Evolutionary conservation across 345 rosid genomes (phyloP), one percentile per base, ranked within the genome.

Genomic region (Hibiscus syriacus): DNA sequence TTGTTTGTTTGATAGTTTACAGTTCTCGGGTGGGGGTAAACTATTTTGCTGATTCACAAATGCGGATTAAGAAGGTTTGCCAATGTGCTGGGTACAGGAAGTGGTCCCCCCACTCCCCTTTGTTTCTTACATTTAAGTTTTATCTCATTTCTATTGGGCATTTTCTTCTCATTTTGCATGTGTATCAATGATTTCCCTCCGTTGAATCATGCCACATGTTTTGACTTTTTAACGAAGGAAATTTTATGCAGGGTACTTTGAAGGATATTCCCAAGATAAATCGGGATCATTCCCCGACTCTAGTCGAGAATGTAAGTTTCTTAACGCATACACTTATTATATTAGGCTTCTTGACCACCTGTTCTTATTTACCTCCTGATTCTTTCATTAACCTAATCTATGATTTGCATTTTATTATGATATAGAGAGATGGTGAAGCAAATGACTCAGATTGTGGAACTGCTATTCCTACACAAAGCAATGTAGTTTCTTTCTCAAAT

Each of bases 211-310:
- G 22, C 55, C 10, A n/a, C 34, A 11, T 63, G n/a, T 36, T 68
- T 55, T 69, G 70, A 64, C 17, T 39, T 23, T 6, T 45, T 41
- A 25, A 62, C 11, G 23, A 52, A 63, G 59, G 64, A 62, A 66
- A 25, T 27, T 48, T 39, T n/a, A 63, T 77, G 76, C 84, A 88
- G 94, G 94, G 94, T 54, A 80, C 86, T 43, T 57, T 88, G 70
- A 80, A 89, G 78, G 94, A 85, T 72, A 81, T 86, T 54, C 78
- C 89, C 29, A 88, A 82, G 79, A 86, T 80, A 78, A 61, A 60
- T 52, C 90, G 71, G 66, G 94, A 82, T 52, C 87, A 77, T 76
- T 55, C 87, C 59, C 69, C 67, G n/a, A 63, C 78, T 55, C 77
- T 79, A 20, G 69, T 67, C 3, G 90, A 80, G 68, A 85, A 79